Conservation (phyloP, 1,139 yeast genomes). For the Saccharomyces hybrid region DNA sequence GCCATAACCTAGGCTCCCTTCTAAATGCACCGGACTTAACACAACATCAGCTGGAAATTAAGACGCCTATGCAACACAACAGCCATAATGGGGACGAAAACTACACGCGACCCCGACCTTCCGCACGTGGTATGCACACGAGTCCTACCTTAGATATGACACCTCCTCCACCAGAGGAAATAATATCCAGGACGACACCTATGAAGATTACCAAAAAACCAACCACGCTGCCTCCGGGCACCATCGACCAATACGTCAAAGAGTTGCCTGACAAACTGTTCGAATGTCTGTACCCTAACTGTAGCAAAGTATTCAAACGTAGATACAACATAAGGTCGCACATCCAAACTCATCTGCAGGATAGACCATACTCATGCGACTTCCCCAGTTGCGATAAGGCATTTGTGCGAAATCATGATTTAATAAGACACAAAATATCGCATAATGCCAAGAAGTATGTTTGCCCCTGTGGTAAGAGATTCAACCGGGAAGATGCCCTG, state of each 20-base stretch:
- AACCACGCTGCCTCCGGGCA: conserved; percentile 82
- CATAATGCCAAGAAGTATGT: conserved; percentile 67
- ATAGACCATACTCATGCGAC: conserved; percentile 72
- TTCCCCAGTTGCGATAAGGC: conserved; percentile 55
- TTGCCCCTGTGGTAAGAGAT: conserved; percentile 88
- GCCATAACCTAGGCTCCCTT: background rate
- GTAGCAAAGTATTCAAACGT: conserved; percentile 79
- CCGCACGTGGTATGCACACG: background rate
- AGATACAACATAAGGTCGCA: conserved; percentile 90
- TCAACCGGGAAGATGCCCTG: conserved; percentile 82
- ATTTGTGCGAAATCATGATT: conserved; percentile 83
- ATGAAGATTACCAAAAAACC: conserved; percentile 35
- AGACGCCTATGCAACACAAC: conserved; percentile 1
- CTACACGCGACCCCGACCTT: background rate
- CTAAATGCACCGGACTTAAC: background rate
- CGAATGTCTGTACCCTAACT: conserved; percentile 66
- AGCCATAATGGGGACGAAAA: background rate
- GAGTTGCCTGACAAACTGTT: conserved; percentile 47
- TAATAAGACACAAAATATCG: conserved; percentile 81
- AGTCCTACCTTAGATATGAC: conserved; percentile 7
- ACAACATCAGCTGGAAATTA: background rate
- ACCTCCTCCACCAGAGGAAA: conserved; percentile 3
- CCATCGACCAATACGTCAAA: conserved; percentile 75
- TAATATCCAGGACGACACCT: conserved; percentile 17
- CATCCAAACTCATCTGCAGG: conserved; percentile 91